phyloP scores from a whole-genome alignment of 2,329 filamentous ascomycete species.

The Chaetoscypha palmicola region DNA sequence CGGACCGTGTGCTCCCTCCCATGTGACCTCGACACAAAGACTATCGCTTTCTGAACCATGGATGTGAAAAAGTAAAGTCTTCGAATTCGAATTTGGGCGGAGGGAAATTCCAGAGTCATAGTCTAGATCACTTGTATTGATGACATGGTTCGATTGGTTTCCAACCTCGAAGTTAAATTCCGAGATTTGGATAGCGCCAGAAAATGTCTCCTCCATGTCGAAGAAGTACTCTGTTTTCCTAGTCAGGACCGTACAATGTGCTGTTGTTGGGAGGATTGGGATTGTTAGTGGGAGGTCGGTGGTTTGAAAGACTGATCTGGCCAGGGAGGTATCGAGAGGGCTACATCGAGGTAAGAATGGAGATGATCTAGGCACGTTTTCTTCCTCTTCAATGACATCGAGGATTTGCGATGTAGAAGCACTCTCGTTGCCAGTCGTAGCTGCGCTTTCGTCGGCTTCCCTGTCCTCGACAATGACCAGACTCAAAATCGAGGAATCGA shows the following conservation, averaged over 20 bases:
- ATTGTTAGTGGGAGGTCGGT: neutral
- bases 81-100: too few relatives aligned
- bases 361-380: neutral
- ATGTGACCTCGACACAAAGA: too few relatives aligned
- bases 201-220: neutral
- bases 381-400: neutral
- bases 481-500: neutral
- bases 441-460: too few relatives aligned
- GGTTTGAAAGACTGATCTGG: too few relatives aligned
- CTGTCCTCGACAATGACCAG: neutral
- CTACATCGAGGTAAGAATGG: neutral
- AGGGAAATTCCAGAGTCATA: too few relatives aligned
- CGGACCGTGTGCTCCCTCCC: too few relatives aligned
- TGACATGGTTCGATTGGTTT: too few relatives aligned
- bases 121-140: too few relatives aligned
- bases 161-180: neutral
- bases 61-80: too few relatives aligned
- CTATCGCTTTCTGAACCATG: too few relatives aligned
- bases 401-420: neutral
- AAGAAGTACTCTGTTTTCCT: neutral
- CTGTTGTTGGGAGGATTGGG: neutral
- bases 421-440: too few relatives aligned
- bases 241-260: neutral
- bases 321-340: neutral
- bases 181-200: neutral